Base-by-base conservation (phyloP, 2,329 filamentous ascomycete species). In the Fusarium sp. region DNA sequence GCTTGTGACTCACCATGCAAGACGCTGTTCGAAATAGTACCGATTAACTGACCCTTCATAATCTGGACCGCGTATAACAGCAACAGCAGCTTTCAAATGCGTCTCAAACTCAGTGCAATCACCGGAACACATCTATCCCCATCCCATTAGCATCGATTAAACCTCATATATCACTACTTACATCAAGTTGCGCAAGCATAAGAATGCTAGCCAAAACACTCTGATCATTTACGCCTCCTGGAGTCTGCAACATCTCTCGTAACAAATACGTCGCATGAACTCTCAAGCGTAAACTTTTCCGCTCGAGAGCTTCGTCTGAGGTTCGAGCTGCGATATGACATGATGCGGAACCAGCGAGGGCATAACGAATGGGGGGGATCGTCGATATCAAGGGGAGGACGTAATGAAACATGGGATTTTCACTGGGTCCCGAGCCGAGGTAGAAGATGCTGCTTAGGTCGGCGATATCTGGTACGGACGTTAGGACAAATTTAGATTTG, bases 151-250 rank as follows among this genome's bases (percentile, higher is more conserved):
- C 4, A 22, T 22, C 3, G 4, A 22, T 3, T 22, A 22, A 25
- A 25, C 24, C 24, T 25, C 24, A 8, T 25, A 25, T 25, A 6
- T 25, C 24, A 6, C 9, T 8, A 34, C 62, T 32, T 34, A 65
- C 62, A n/a, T 66, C 62, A 16, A 66, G 60, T 10, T 66, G 63
- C 1, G 63, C 63, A 1, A 66, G 18, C 63, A 66, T 65, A 20
- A 66, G 8, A 9, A 66, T 59, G 7, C 63, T 66, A 2, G 60
- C 63, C 0, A 66, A 16, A 8, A 66, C 32, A 1, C 9, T 40
- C 10, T 66, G 63, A 5, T 66, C 63, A 5, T 29, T 18, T 6
- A 13, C 34, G 5, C 22, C 5, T 2, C 1, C 20, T 0, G 34
- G 25, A 2, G 6, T 20, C 29, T 53, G 41, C 1, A 66, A 34